Evolutionary conservation across 2,329 filamentous ascomycete species (phyloP).

Genomic region (Aspergillus alliaceus): DNA sequence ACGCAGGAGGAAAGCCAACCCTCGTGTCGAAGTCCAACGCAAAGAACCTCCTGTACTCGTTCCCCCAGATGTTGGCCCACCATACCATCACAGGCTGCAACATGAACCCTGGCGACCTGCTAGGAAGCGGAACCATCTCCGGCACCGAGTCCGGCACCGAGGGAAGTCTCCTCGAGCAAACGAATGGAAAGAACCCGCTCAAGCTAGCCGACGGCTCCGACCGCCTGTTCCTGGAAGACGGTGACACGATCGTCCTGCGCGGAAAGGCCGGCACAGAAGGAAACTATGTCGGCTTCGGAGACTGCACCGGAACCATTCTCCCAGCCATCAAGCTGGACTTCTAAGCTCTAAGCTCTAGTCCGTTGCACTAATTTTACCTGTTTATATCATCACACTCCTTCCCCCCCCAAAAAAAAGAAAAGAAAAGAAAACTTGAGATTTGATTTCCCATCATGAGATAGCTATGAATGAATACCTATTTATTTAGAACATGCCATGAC

Average conservation of each 20-base stretch:
- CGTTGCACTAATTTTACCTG: too few relatives aligned
- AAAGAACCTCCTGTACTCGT: slow-evolving; percentile 74
- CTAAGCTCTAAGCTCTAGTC: too few relatives aligned
- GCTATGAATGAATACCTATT: slow-evolving; percentile 9
- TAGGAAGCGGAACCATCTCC: slow-evolving; percentile 78
- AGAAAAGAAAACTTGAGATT: too few relatives aligned
- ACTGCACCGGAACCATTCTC: slow-evolving; percentile 65
- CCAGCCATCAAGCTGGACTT: slow-evolving; percentile 40
- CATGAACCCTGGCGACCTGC: slow-evolving; percentile 70
- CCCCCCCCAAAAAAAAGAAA: too few relatives aligned
- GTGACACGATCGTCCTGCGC: slow-evolving; percentile 66
- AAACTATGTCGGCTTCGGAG: slow-evolving; percentile 73
- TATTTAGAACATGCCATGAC: too few relatives aligned
- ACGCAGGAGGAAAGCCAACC: slow-evolving; percentile 51
- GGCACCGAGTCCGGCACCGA: slow-evolving; percentile 59
- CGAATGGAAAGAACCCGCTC: slow-evolving; percentile 65
- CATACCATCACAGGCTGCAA: slow-evolving; percentile 75
- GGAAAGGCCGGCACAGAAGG: slow-evolving; percentile 67
- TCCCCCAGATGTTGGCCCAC: slow-evolving; percentile 79
- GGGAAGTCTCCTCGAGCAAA: slow-evolving; percentile 73
- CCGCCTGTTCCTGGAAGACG: slow-evolving; percentile 71
- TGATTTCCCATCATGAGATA: slow-evolving; percentile 4
- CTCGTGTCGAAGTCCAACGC: slow-evolving; percentile 63
- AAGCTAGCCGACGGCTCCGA: slow-evolving; percentile 64
- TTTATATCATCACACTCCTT: too few relatives aligned